phyloP scores from a whole-genome alignment of 371 early-diverging fungal genomes.

The Lichtheimia hyalospora region DNA sequence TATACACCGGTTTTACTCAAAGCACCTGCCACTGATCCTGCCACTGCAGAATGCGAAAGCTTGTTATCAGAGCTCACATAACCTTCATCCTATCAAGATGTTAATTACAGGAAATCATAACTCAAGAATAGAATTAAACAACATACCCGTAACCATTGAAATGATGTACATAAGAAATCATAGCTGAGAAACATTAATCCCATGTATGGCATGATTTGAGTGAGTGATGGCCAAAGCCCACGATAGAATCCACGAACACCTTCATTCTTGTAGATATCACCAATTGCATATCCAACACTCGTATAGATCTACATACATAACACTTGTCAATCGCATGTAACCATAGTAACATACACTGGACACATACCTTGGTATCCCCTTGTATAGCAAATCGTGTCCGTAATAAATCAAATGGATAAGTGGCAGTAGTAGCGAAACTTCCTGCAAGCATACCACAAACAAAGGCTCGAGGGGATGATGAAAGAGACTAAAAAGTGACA shows the following conservation, averaged over 20 bases:
- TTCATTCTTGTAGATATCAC: constrained; percentile 64
- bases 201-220: constrained; percentile 94
- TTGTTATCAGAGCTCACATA: constrained; percentile 23
- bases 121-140: background rate
- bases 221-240: constrained; percentile 78
- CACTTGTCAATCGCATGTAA: background rate
- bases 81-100: constrained; percentile 20
- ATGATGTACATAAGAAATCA: constrained; percentile 53
- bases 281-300: constrained; percentile 61
- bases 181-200: constrained; percentile 79
- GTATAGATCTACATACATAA: constrained; percentile 49
- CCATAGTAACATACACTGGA: background rate
- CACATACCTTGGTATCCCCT: constrained; percentile 45
- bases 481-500: no score
- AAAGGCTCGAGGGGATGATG: constrained; percentile 35
- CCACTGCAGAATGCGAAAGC: constrained; percentile 61
- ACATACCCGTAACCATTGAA: constrained; percentile 38
- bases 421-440: constrained; percentile 66
- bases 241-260: constrained; percentile 85
- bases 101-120: background rate
- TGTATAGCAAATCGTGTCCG: constrained; percentile 90
- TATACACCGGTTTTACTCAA: constrained; percentile 82
- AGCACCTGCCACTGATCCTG: constrained; percentile 82
- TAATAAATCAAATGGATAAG: constrained; percentile 93
- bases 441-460: constrained; percentile 63